These are phyloP conservation scores for Termitomyces sp. DNA, from an alignment of 768 basidiomycete genomes.

Conservation along the genomic window DNA sequence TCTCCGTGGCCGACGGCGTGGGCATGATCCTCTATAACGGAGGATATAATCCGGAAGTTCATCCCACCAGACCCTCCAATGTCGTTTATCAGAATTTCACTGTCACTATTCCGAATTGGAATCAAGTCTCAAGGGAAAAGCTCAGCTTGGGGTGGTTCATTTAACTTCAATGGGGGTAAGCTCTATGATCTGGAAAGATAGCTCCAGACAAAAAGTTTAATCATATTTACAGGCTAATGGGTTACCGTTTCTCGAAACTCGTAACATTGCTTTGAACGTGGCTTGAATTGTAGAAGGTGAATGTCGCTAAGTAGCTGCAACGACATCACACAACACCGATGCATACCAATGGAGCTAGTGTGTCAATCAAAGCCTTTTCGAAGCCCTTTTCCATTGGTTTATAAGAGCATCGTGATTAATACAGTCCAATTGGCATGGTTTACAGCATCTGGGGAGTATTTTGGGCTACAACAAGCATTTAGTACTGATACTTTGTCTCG, in stretches of 20 bases:
- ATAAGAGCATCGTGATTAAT: too few relatives aligned
- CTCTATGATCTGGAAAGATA: constrained; percentile 1
- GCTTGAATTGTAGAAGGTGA: background rate
- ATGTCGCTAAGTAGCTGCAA: background rate
- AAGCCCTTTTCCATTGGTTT: too few relatives aligned
- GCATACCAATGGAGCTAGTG: too few relatives aligned
- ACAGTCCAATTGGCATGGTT: too few relatives aligned
- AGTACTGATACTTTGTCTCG: too few relatives aligned
- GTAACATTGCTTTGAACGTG: constrained; percentile 25
- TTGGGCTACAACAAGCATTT: too few relatives aligned
- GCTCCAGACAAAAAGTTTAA: background rate
- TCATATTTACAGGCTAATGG: constrained; percentile 26
- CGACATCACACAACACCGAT: background rate
- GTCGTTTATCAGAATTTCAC: constrained; percentile 43
- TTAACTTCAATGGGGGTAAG: constrained; percentile 38
- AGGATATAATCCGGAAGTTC: constrained; percentile 32
- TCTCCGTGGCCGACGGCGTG: constrained; percentile 22
- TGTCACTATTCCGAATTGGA: constrained; percentile 38
- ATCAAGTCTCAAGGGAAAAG: constrained; percentile 23
- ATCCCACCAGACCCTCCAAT: constrained; percentile 12
- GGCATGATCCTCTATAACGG: constrained; percentile 46
- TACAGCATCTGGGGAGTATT: too few relatives aligned
- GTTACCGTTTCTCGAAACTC: constrained; percentile 26
- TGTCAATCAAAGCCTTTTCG: too few relatives aligned
- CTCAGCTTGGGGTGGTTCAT: constrained; percentile 34